A percentile compares a stretch with the other conserved stretches of the same genome.
These are phyloP conservation scores for Raddia distichophylla DNA, from an alignment of 176 grass and related monocot species.

Conservation along the genomic window DNA sequence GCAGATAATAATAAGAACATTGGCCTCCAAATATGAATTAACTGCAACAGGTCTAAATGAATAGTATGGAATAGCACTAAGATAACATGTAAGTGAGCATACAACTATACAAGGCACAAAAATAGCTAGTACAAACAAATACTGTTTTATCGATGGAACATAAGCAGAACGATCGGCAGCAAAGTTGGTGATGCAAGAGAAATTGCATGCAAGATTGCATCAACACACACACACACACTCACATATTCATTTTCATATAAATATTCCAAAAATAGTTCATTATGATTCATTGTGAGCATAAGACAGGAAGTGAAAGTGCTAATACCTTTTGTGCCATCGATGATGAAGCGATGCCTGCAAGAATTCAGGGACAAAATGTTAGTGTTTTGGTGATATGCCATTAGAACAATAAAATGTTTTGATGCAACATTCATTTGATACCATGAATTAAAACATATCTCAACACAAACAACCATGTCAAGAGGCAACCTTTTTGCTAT, in stretches of 20 bases:
- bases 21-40: not conserved
- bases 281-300: not conserved
- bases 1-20: not conserved
- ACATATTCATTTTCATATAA: slow-evolving; percentile 2
- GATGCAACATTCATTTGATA: not conserved
- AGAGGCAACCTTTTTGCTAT: not conserved
- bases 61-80: slow-evolving; percentile 7
- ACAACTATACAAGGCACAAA: not conserved
- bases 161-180: not conserved
- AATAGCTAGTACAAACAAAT: not conserved
- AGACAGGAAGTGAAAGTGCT: not conserved
- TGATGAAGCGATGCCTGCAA: slow-evolving; percentile 57
- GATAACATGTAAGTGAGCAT: not conserved
- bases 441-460: not conserved
- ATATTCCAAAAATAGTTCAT: slow-evolving; percentile 9
- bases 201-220: not conserved
- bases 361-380: slow-evolving; percentile 16
- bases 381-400: slow-evolving; percentile 21
- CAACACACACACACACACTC: too few relatives aligned
- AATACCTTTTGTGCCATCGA: slow-evolving; percentile 51
- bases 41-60: not conserved
- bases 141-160: not conserved
- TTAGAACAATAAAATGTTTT: not conserved
- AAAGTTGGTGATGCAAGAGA: not conserved
- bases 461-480: not conserved